phyloP scores from a whole-genome alignment of 371 early-diverging fungal genomes.

The Smittium culicis region DNA sequence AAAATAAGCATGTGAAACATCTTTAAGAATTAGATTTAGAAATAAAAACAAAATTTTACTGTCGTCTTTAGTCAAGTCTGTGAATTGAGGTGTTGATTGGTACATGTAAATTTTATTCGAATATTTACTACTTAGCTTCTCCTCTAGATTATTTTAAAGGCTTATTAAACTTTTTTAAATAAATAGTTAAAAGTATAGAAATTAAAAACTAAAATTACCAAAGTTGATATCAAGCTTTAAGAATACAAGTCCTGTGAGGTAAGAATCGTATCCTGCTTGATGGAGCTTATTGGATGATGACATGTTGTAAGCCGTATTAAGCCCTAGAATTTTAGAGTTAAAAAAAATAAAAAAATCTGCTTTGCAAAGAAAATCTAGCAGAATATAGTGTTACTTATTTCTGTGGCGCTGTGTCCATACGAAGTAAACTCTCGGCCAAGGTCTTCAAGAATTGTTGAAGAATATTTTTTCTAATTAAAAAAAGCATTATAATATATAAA shows the following conservation, averaged over 20 bases:
- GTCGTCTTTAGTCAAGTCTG: not conserved
- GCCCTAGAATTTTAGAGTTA: constrained; percentile 11
- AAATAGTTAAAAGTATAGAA: not conserved
- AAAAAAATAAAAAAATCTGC: not conserved
- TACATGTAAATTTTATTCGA: not conserved
- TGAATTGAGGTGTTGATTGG: not conserved
- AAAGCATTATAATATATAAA: not conserved
- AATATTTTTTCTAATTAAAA: not conserved
- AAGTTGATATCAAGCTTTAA: constrained; percentile 14
- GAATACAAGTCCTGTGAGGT: constrained; percentile 64
- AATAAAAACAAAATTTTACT: not conserved
- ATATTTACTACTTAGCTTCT: not conserved
- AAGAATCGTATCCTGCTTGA: constrained; percentile 87
- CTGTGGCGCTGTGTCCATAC: not conserved
- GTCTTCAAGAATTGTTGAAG: constrained; percentile 18
- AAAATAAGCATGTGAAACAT: too few relatives aligned
- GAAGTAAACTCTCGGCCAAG: not conserved
- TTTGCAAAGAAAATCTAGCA: not conserved
- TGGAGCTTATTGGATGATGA: constrained; percentile 38
- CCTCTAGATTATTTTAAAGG: too few relatives aligned
- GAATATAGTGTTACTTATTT: not conserved
- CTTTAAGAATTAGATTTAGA: too few relatives aligned
- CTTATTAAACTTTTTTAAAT: not conserved
- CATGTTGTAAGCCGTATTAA: constrained; percentile 15
- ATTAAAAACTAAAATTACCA: not conserved